These are phyloP conservation scores for Acacia melanoxylon DNA, from an alignment of 306 rosid genomes.

Conservation along the genomic window DNA sequence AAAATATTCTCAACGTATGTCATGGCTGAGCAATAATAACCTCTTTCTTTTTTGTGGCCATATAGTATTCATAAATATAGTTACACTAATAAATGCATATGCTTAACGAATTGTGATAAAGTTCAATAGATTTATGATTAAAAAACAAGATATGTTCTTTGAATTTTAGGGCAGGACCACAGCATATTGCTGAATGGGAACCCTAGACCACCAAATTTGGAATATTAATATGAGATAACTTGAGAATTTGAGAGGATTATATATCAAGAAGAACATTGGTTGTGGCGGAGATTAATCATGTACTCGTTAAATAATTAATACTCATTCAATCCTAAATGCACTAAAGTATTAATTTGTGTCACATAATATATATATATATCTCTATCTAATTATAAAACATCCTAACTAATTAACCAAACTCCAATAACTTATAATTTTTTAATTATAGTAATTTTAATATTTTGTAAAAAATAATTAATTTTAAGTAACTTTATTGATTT, in stretches of 20 bases:
- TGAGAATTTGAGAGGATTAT: slow-evolving; percentile 22
- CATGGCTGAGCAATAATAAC: slow-evolving; percentile 4
- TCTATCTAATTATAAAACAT: too few relatives aligned
- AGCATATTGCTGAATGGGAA: slow-evolving; percentile 38
- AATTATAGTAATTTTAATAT: too few relatives aligned
- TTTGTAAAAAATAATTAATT: too few relatives aligned
- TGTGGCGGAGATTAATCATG: slow-evolving; percentile 52
- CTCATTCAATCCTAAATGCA: too few relatives aligned
- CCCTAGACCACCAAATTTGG: slow-evolving; percentile 15
- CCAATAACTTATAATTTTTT: too few relatives aligned
- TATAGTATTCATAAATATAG: background rate
- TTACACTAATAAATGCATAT: background rate
- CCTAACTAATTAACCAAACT: too few relatives aligned
- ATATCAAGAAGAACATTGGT: slow-evolving; percentile 57
- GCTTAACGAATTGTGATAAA: slow-evolving; percentile 8
- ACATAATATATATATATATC: too few relatives aligned
- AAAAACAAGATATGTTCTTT: background rate
- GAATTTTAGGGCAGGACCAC: slow-evolving; percentile 49
- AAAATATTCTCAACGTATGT: background rate
- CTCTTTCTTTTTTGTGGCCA: background rate
- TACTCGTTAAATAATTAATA: background rate
- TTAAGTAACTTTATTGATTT: too few relatives aligned
- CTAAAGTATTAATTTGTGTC: too few relatives aligned
- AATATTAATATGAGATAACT: background rate
- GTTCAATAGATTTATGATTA: background rate